Evolutionary conservation across 306 rosid species (phyloP).

Genomic region (Medicago arabica): DNA sequence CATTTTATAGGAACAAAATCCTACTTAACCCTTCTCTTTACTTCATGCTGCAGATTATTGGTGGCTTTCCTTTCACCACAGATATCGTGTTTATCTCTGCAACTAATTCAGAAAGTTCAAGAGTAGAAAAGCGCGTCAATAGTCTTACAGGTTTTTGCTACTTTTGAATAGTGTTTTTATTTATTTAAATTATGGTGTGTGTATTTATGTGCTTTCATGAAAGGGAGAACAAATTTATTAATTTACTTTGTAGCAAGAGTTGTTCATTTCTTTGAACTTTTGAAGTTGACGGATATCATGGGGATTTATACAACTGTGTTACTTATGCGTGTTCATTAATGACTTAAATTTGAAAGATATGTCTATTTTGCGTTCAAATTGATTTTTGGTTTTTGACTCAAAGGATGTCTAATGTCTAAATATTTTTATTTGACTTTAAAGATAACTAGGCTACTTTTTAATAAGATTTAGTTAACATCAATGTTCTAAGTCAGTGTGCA

Average conservation of each 20-base stretch:
- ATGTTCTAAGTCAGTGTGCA: conserved; percentile 20
- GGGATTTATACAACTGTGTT: conserved; percentile 30
- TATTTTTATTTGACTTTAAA: conserved; percentile 23
- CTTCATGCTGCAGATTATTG: conserved; percentile 64
- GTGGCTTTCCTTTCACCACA: conserved; percentile 70
- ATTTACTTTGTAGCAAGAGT: conserved; percentile 37
- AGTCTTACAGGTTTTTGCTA: conserved; percentile 72
- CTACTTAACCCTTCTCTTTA: not conserved
- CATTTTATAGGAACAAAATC: not conserved
- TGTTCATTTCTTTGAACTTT: conserved; percentile 28
- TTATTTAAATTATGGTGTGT: conserved; percentile 33
- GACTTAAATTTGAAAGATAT: conserved; percentile 39
- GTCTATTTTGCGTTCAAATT: conserved; percentile 20
- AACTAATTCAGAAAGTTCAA: conserved; percentile 58
- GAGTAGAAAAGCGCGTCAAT: conserved; percentile 64
- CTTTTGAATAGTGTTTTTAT: not conserved
- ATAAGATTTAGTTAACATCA: conserved; percentile 23
- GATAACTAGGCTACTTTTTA: conserved; percentile 11
- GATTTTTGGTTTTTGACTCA: conserved; percentile 25
- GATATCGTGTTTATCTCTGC: conserved; percentile 80
- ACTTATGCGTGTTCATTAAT: conserved; percentile 19
- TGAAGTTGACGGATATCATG: conserved; percentile 20
- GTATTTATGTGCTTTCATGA: conserved; percentile 24
- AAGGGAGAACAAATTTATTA: conserved; percentile 9
- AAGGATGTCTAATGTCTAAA: conserved; percentile 10